Percentiles rank a stretch among this genome's conserved stretches.
phyloP scores from a whole-genome alignment of 371 early-diverging fungal genomes.

The Smittium culicis region DNA sequence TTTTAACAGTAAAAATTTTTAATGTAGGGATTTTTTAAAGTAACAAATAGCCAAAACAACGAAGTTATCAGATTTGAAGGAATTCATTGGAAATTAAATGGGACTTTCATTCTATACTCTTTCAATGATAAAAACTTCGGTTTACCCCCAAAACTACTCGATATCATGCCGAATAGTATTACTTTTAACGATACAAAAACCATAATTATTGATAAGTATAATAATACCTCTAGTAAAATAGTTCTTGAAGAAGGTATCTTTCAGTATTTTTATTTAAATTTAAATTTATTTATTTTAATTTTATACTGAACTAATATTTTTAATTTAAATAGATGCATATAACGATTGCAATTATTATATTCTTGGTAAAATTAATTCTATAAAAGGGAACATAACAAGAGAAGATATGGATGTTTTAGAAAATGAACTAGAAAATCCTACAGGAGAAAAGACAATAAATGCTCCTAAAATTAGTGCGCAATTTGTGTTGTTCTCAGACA shows the following conservation, averaged over 20 bases:
- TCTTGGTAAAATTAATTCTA: neutral
- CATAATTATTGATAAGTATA: slow-evolving; percentile 1
- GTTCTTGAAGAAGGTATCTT: slow-evolving; percentile 5
- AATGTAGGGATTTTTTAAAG: slow-evolving; percentile 4
- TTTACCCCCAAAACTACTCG: slow-evolving; percentile 24
- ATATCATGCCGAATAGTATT: slow-evolving; percentile 38
- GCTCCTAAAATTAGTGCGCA: neutral
- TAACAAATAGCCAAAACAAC: neutral
- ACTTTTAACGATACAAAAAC: slow-evolving; percentile 27
- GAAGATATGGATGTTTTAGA: neutral
- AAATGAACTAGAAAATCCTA: slow-evolving; percentile 5
- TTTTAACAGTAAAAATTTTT: neutral
- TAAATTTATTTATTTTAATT: neutral
- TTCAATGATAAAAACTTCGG: slow-evolving; percentile 1
- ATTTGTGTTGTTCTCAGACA: neutral
- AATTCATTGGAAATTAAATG: slow-evolving; percentile 17
- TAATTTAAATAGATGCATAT: neutral
- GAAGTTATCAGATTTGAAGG: slow-evolving; percentile 15
- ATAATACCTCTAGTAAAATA: neutral
- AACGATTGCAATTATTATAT: slow-evolving; percentile 4
- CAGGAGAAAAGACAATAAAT: neutral
- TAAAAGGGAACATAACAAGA: neutral
- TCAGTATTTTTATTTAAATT: neutral
- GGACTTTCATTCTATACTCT: slow-evolving; percentile 18
- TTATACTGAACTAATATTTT: neutral